These are phyloP conservation scores for Vitis rotundifolia DNA, from an alignment of 164 flowering plant genomes.

Conservation along the genomic window DNA sequence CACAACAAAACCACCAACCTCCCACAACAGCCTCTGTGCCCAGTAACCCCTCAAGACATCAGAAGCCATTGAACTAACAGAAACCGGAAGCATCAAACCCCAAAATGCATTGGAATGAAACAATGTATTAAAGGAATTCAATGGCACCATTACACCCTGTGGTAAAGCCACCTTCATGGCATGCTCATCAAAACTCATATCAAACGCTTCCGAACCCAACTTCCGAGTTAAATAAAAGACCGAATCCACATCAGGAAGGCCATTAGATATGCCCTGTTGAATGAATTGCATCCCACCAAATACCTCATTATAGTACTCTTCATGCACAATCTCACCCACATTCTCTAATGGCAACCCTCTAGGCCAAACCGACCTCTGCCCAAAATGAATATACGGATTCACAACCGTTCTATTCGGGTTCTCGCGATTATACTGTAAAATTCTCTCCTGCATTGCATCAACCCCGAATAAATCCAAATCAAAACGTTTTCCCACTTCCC, in stretches of 20 bases:
- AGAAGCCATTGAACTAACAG: slow-evolving; percentile 95
- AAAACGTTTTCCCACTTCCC: slow-evolving; percentile 85
- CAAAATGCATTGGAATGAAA: slow-evolving; percentile 92
- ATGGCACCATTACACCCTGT: slow-evolving; percentile 90
- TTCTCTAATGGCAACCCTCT: slow-evolving; percentile 94
- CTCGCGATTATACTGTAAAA: slow-evolving; percentile 91
- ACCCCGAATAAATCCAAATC: slow-evolving; percentile 88
- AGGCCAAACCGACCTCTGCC: slow-evolving; percentile 98
- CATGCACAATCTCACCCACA: slow-evolving; percentile 84
- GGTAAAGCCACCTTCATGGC: slow-evolving; percentile 96
- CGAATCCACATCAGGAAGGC: slow-evolving; percentile 97
- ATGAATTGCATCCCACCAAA: slow-evolving; percentile 92
- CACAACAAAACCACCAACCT: slow-evolving; percentile 84
- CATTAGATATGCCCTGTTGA: slow-evolving; percentile 94
- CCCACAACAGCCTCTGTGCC: slow-evolving; percentile 98
- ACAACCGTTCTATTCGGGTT: slow-evolving; percentile 78
- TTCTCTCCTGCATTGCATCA: slow-evolving; percentile 66
- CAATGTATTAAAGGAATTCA: slow-evolving; percentile 89
- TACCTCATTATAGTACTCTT: slow-evolving; percentile 86
- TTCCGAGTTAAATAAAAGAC: slow-evolving; percentile 95
- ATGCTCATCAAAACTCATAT: slow-evolving; percentile 79
- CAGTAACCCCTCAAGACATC: slow-evolving; percentile 96
- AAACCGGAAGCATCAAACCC: slow-evolving; percentile 97
- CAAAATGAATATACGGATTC: slow-evolving; percentile 94
- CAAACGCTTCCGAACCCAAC: slow-evolving; percentile 73